These are phyloP conservation scores for Fomitopsis pulvina DNA, from an alignment of 768 basidiomycete genomes.

Conservation along the genomic window DNA sequence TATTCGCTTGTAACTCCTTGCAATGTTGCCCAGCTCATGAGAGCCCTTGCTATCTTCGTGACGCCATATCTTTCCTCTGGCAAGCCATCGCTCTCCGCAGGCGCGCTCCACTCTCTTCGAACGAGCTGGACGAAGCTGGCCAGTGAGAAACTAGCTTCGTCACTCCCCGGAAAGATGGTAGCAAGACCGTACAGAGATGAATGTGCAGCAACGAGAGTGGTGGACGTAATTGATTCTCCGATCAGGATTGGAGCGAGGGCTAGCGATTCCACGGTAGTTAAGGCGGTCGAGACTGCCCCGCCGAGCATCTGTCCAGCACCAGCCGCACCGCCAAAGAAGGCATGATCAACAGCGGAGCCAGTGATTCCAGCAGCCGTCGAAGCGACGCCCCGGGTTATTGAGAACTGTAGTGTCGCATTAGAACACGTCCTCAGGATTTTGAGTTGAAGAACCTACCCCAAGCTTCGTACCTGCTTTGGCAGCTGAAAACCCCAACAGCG, in stretches of 20 bases:
- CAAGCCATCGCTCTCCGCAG: slow-evolving; percentile 41
- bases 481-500: slow-evolving; percentile 59
- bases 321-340: slow-evolving; percentile 55
- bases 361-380: slow-evolving; percentile 52
- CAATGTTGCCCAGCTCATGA: slow-evolving; percentile 75
- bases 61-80: slow-evolving; percentile 59
- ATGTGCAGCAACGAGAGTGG: slow-evolving; percentile 67
- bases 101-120: slow-evolving; percentile 67
- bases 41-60: slow-evolving; percentile 58
- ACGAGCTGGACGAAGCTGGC: slow-evolving; percentile 76
- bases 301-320: slow-evolving; percentile 54
- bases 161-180: slow-evolving; percentile 65
- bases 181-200: slow-evolving; percentile 71
- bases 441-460: slow-evolving; percentile 41
- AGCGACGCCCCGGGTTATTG: slow-evolving; percentile 56
- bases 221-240: slow-evolving; percentile 70
- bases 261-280: slow-evolving; percentile 63
- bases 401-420: slow-evolving; percentile 42
- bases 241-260: slow-evolving; percentile 71
- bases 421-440: slow-evolving; percentile 1
- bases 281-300: slow-evolving; percentile 50
- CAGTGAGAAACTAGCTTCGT: slow-evolving; percentile 77
- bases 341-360: slow-evolving; percentile 54
- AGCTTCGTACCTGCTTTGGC: slow-evolving; percentile 63
- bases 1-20: slow-evolving; percentile 79